These are phyloP conservation scores for Backusella morwellensis DNA, from an alignment of 192 early-diverging fungal genomes.

Conservation along the genomic window DNA sequence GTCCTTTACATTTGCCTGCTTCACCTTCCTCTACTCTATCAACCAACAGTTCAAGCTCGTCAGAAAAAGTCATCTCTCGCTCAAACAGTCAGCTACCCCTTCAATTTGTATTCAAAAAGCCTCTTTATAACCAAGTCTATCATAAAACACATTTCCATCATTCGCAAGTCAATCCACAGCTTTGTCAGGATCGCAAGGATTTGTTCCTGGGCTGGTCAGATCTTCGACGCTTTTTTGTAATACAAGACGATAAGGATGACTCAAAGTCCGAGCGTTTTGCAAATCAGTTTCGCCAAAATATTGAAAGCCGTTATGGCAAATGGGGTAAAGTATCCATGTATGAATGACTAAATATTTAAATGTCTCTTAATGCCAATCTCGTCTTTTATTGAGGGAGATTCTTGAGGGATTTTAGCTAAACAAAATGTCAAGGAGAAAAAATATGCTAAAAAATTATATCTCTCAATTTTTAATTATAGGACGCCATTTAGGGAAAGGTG, in stretches of 20 bases:
- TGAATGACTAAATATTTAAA: neutral
- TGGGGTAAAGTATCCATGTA: conserved; percentile 23
- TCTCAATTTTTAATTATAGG: conserved; percentile 20
- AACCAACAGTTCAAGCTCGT: neutral
- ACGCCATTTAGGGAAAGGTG: conserved; percentile 57
- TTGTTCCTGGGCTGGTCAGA: conserved; percentile 23
- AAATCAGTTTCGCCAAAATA: conserved; percentile 31
- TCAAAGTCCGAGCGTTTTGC: conserved; percentile 21
- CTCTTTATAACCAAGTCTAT: conserved; percentile 27
- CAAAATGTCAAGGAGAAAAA: neutral
- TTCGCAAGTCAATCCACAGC: neutral
- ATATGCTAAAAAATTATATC: conserved; percentile 10
- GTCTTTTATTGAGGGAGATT: conserved; percentile 6
- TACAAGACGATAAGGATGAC: neutral
- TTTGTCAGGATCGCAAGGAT: conserved; percentile 7
- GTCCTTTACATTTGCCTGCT: neutral
- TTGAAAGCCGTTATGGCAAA: conserved; percentile 31
- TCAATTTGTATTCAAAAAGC: conserved; percentile 23
- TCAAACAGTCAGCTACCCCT: conserved; percentile 4
- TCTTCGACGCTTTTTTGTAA: conserved; percentile 24
- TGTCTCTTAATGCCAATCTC: conserved; percentile 1
- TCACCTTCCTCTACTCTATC: conserved; percentile 7
- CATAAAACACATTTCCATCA: conserved; percentile 34
- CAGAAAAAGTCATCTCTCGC: neutral
- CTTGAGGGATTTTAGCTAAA: conserved; percentile 16